Evolutionary conservation across 805 yeast genomes (phyloP), one percentile per base, ranked within the genome.

Genomic region (Barnettozyma sp.): DNA sequence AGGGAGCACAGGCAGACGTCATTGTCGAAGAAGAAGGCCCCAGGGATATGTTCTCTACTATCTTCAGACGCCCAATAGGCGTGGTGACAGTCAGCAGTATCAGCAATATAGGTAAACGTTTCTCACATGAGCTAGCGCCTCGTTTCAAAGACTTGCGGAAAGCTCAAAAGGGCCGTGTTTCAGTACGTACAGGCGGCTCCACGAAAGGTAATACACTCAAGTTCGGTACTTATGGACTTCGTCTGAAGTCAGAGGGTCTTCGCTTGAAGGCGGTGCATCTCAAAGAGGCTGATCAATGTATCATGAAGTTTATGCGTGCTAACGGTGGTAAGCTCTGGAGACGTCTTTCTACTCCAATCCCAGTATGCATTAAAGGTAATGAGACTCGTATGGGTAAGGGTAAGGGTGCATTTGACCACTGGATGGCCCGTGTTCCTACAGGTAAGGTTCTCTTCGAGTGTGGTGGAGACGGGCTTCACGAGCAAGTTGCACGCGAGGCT

Each of bases 371-470:
- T 43, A 92, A 92, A 66, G 98, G 98, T 66, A 92, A 92, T 60
- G 96, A 92, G 59, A 86, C 96, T 9, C 92, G 98, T 79, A 92
- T 92, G 98, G 98, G 98, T 68, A 92, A 92, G 62, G 98, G 98
- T 67, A 92, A 92, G 63, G 98, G 98, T 63, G 81, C 88, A 0
- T 90, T 92, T 56, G 95, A 86, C 53, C 92, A 86, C 65, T 92
- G 97, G 97, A 94, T 94, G 52, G 83, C 79, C 22, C 77, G 98
- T 52, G 92, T 92, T 11, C 94, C 97, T 26, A 88, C 97, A 0
- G 98, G 98, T 4, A 88, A 87, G 55, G 78, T 92, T 27, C 66
- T 88, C 16, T 86, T 88, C 54, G 98, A 92, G 64, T 76, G 88
- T 54, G 66, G 65, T 26, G 82, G 81, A 43, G 80, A 77, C 13